A percentile compares a stretch with the other conserved stretches of the same genome.
These are phyloP conservation scores for Alternaria infectoria DNA, from an alignment of 2,329 filamentous ascomycete species.

Conservation along the genomic window DNA sequence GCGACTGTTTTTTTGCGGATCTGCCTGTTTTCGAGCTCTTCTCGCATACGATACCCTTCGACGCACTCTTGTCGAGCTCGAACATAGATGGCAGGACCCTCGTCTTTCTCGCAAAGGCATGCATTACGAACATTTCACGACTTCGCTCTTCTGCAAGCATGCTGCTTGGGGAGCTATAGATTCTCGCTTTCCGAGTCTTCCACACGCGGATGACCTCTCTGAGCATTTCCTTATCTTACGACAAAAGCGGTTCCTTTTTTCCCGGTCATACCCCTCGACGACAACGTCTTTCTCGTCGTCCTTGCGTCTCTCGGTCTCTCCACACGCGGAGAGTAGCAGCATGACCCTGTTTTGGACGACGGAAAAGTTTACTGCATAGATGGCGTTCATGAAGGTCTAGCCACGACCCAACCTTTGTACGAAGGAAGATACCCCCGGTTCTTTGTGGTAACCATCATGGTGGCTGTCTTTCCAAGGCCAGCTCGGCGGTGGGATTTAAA, in stretches of 20 bases:
- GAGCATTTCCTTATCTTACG: conserved; percentile 34
- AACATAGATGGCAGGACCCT: conserved; percentile 45
- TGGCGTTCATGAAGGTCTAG: conserved; percentile 46
- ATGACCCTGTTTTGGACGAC: conserved; percentile 39
- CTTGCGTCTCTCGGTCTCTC: conserved; percentile 35
- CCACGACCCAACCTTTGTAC: conserved; percentile 32
- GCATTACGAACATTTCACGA: conserved; percentile 50
- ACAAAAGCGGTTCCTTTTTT: conserved; percentile 50
- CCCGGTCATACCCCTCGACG: conserved; percentile 40
- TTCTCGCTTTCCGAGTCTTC: conserved; percentile 49
- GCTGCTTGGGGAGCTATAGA: conserved; percentile 52
- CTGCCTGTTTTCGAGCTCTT: conserved; percentile 50
- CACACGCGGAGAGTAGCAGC: conserved; percentile 30
- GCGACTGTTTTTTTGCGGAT: conserved; percentile 55
- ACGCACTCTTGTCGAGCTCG: conserved; percentile 46
- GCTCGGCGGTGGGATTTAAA: conserved; percentile 33
- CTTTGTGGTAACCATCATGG: conserved; percentile 36
- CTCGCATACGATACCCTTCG: conserved; percentile 48
- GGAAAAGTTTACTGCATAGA: conserved; percentile 47
- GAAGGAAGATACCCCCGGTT: conserved; percentile 45
- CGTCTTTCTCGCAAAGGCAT: conserved; percentile 41
- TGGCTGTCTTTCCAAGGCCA: conserved; percentile 26
- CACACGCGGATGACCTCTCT: conserved; percentile 43
- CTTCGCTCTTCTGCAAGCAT: conserved; percentile 46
- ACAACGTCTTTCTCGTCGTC: conserved; percentile 38